These are phyloP conservation scores for Ustilago esculenta DNA, from an alignment of 1,284 basidiomycete genomes.

Conservation along the genomic window DNA sequence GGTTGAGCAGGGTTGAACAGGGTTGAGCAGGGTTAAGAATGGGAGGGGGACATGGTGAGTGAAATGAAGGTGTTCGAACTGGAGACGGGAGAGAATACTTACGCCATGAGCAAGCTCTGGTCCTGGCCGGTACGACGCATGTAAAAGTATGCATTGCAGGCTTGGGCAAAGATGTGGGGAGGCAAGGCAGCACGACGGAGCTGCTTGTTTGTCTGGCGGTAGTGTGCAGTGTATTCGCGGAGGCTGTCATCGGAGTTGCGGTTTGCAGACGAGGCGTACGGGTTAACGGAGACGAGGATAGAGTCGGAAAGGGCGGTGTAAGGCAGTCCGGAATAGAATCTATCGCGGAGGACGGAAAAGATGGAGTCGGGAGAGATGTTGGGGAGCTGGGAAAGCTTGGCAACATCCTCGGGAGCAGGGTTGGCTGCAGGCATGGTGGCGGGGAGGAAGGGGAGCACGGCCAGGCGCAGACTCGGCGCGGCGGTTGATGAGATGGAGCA, in stretches of 20 bases:
- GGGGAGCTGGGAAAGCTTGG: conserved; percentile 47
- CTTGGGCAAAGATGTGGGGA: conserved; percentile 87
- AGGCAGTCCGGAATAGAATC: conserved; percentile 56
- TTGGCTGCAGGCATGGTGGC: conserved; percentile 28
- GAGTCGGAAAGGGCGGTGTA: conserved; percentile 64
- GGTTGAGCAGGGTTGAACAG: too few relatives aligned
- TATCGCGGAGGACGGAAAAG: conserved; percentile 56
- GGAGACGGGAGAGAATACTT: conserved; percentile 13
- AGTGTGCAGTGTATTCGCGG: conserved; percentile 59
- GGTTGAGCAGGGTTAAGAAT: too few relatives aligned
- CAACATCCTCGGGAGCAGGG: conserved; percentile 40
- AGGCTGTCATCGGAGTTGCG: conserved; percentile 63
- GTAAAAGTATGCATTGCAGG: conserved; percentile 92
- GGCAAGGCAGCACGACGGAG: conserved; percentile 68
- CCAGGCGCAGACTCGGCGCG: conserved; percentile 24
- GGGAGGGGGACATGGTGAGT: too few relatives aligned
- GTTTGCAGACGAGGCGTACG: conserved; percentile 58
- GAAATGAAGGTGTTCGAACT: too few relatives aligned
- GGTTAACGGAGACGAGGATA: conserved; percentile 63
- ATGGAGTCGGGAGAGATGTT: conserved; percentile 51
- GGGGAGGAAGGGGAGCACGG: conserved; percentile 1
- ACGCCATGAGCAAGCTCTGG: conserved; percentile 75
- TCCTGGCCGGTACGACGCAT: conserved; percentile 94
- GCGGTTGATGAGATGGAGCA: conserved; percentile 1
- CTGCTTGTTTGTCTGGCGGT: conserved; percentile 56